Evolutionary conservation across 2,329 filamentous ascomycete genomes (phyloP).

Genomic region (Aspergillus udagawae): DNA sequence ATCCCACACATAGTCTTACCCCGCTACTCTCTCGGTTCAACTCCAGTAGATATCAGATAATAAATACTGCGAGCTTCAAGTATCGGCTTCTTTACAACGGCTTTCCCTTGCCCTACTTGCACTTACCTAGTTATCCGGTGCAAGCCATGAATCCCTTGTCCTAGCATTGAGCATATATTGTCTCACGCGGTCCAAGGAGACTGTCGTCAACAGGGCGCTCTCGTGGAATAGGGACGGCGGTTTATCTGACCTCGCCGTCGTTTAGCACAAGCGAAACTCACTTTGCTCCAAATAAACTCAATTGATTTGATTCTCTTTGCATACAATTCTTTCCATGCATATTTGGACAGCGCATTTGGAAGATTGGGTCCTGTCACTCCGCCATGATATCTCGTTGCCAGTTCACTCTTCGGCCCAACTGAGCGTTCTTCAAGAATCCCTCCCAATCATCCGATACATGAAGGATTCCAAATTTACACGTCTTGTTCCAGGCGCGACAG

Average conservation of each 20-base stretch:
- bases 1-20: not conserved
- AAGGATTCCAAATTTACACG: not conserved
- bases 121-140: not conserved
- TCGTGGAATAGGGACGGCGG: not conserved
- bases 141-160: not conserved
- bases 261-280: constrained; percentile 5
- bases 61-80: not conserved
- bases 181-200: not conserved
- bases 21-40: not conserved
- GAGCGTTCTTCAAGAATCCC: not conserved
- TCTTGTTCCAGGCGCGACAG: not conserved
- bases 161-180: not conserved
- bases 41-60: not conserved
- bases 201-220: not conserved
- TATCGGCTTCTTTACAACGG: not conserved
- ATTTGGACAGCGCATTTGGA: not conserved
- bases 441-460: not conserved
- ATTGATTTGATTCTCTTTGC: not conserved
- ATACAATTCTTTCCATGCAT: not conserved
- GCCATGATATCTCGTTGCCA: constrained; percentile 5
- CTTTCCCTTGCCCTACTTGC: not conserved
- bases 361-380: not conserved
- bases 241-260: not conserved
- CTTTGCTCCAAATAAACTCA: constrained; percentile 2
- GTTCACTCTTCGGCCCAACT: constrained; percentile 1